Evolutionary conservation across 2,329 filamentous ascomycete species (phyloP).

Genomic region (Laburnicola sp.): DNA sequence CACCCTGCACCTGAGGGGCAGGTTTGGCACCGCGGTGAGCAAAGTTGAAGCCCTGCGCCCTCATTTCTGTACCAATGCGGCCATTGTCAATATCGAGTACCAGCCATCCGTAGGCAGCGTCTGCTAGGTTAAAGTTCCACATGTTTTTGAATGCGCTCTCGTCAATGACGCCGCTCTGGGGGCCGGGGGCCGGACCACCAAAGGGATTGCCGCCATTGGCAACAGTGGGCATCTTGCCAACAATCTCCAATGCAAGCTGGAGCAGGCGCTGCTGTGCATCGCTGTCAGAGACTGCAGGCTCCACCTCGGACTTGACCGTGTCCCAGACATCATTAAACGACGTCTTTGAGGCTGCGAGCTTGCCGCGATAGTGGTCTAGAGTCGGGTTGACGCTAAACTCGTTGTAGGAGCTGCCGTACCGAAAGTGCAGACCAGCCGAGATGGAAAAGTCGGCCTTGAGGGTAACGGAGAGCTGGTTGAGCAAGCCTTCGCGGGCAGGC

Average conservation of each 20-base stretch:
- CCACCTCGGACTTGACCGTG: conserved; percentile 93
- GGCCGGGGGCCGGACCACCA: conserved; percentile 77
- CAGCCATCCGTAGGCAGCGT: conserved; percentile 95
- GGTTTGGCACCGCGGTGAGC: conserved; percentile 86
- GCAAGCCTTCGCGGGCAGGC: conserved; percentile 89
- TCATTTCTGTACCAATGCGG: conserved; percentile 97
- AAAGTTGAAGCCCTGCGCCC: conserved; percentile 98
- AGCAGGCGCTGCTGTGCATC: conserved; percentile 91
- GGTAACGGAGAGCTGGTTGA: conserved; percentile 96
- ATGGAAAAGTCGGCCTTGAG: conserved; percentile 98
- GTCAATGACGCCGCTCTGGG: conserved; percentile 83
- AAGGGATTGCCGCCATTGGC: conserved; percentile 97
- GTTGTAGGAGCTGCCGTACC: conserved; percentile 98
- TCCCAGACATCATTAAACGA: conserved; percentile 99
- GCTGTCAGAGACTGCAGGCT: conserved; percentile 90
- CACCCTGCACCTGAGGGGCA: conserved; percentile 43
- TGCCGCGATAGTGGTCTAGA: conserved; percentile 96
- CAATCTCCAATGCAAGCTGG: conserved; percentile 86
- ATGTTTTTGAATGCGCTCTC: conserved; percentile 99
- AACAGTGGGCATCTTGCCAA: conserved; percentile 96
- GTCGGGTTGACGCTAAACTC: conserved; percentile 99
- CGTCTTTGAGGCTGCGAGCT: conserved; percentile 95
- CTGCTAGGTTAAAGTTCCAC: conserved; percentile 99
- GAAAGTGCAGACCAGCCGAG: conserved; percentile 95
- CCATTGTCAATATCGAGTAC: conserved; percentile 94